Evolutionary conservation across 345 rosid genomes (phyloP).

Genomic region (Salix arbutifolia): DNA sequence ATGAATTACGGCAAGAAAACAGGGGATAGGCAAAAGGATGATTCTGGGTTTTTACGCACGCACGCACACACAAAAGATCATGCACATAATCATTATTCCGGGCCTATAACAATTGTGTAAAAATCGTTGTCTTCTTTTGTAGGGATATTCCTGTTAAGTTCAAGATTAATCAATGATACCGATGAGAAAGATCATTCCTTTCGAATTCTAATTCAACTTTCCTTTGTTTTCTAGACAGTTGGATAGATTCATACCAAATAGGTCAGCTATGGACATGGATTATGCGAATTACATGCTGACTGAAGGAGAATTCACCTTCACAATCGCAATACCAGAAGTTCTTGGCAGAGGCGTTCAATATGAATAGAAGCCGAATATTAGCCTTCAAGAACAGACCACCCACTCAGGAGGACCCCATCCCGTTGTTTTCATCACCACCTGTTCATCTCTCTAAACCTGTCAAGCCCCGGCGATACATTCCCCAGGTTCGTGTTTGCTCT

Average conservation of each 20-base stretch:
- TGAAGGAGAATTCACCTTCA: conserved; percentile 47
- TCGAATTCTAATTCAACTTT: background rate
- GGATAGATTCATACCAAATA: conserved; percentile 72
- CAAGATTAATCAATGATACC: background rate
- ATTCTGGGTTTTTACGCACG: too few species aligned
- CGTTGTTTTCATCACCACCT: conserved; percentile 5
- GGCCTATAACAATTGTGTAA: too few species aligned
- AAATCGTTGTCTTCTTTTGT: too few species aligned
- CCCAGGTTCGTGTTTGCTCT: conserved; percentile 33
- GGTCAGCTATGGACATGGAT: conserved; percentile 72
- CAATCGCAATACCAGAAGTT: conserved; percentile 60
- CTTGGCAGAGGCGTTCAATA: conserved; percentile 54
- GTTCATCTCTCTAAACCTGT: conserved; percentile 21
- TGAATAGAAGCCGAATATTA: conserved; percentile 59
- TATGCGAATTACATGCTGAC: conserved; percentile 60
- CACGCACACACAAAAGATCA: too few species aligned
- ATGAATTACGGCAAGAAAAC: too few species aligned
- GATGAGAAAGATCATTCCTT: background rate
- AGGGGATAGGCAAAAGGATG: too few species aligned
- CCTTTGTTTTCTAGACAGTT: conserved; percentile 24
- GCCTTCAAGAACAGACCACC: conserved; percentile 74
- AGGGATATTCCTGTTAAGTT: background rate
- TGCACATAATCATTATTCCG: too few species aligned
- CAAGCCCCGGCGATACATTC: conserved; percentile 37
- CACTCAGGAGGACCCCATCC: conserved; percentile 24